Evolutionary conservation across 768 basidiomycete genomes (phyloP).

Genomic region (Pulveroboletus ravenelii): DNA sequence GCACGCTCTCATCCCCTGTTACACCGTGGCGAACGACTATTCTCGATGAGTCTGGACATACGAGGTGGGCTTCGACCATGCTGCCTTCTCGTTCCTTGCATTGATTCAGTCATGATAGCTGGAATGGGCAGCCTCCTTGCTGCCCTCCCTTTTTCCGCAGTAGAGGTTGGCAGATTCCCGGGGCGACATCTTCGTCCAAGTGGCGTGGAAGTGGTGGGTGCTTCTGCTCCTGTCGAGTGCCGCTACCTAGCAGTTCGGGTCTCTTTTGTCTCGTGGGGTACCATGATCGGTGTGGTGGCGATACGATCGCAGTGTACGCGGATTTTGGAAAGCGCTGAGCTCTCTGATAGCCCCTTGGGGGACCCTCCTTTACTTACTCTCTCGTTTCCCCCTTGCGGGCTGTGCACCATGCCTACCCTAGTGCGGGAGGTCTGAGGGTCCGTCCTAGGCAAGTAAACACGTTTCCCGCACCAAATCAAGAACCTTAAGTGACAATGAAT

Average conservation of each 20-base stretch:
- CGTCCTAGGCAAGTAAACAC: conserved; percentile 56
- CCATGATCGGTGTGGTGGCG: conserved; percentile 7
- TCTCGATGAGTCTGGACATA: conserved; percentile 54
- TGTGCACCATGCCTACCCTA: conserved; percentile 69
- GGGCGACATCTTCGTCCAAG: conserved; percentile 9
- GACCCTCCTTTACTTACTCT: conserved; percentile 1
- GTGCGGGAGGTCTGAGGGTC: conserved; percentile 75
- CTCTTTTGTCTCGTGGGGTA: conserved; percentile 3
- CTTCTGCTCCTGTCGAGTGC: conserved; percentile 24
- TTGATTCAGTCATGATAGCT: conserved; percentile 11
- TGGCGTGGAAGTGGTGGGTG: conserved; percentile 10
- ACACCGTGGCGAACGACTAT: conserved; percentile 46
- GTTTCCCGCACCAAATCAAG: conserved; percentile 12
- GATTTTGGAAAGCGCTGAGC: conserved; percentile 1
- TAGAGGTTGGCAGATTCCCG: conserved; percentile 15
- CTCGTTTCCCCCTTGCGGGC: conserved; percentile 54
- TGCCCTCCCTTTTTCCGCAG: conserved; percentile 4
- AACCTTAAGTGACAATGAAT: conserved; percentile 8
- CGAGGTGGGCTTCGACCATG: conserved; percentile 9
- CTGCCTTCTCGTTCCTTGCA: conserved; percentile 8
- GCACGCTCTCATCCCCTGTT: conserved; percentile 28
- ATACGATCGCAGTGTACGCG: conserved; percentile 8
- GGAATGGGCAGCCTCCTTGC: conserved; percentile 16
- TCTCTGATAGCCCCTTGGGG: not conserved
- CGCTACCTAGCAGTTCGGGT: not conserved